Evolutionary conservation across 805 yeast species (phyloP), one percentile per base, ranked within the genome.

Genomic region (Yarrowia alimentaria): DNA sequence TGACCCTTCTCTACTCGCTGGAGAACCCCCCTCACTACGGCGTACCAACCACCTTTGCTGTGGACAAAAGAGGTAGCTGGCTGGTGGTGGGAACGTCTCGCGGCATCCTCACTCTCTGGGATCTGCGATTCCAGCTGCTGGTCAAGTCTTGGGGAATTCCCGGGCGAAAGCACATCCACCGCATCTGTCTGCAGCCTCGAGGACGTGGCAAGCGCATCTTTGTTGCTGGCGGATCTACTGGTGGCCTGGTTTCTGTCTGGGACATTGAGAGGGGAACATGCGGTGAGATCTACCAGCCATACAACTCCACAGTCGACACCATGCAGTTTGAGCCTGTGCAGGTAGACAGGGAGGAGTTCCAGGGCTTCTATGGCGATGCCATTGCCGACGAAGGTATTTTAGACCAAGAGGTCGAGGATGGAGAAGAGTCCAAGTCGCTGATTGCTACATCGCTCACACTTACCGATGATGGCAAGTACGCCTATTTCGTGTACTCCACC

Each of bases 61-160:
- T 84, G 17, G 84, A 82, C 50, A 64, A 67, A 0, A 67, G 71
- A 12, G 66, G 70, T 19, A 68, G 75, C 5, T 87, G 96, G 87
- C 62, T 86, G 1, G 63, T 86, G 7, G 61, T 83, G 2, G 97
- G 96, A 0, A 86, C 96, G 0, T 68, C 77, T 0, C 76, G 75
- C 30, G 97, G 97, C 1, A 68, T 82, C 0, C 61, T 93, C 22
- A 81, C 80, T 56, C 65, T 91, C 12, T 89, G 96, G 95, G 96
- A 89, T 63, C 57, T 85, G 26, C 69, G 94, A 50, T 86, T 88
- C 62, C 72, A 72, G 26, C 53, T 83, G 0, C 68, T 76, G 32
- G 68, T 87, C 26, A 80, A 76, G 54, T 70, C 82, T 1, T 84
- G 88, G 80, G 74, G 75, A 8, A 73, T 87, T 35, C 75, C 72